phyloP scores from a whole-genome alignment of 2,329 filamentous ascomycete species.

The Curvularia spicifera region DNA sequence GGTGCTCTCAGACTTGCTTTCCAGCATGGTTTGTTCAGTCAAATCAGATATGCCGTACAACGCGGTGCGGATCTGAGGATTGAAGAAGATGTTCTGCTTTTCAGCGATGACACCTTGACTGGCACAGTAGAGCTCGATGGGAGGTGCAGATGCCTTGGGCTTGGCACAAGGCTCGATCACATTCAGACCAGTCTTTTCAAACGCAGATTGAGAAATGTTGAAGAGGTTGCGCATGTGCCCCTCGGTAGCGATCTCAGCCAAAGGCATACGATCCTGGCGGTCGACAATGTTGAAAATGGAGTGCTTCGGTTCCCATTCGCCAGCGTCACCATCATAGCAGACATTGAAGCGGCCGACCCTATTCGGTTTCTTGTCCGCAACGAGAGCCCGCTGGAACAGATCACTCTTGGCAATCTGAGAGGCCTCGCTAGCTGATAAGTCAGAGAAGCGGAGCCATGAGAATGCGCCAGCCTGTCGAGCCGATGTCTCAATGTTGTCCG shows the following conservation, averaged over 20 bases:
- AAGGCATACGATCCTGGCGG: slow-evolving; percentile 68
- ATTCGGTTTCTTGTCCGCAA: slow-evolving; percentile 59
- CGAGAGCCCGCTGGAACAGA: slow-evolving; percentile 75
- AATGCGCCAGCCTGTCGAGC: slow-evolving; percentile 70
- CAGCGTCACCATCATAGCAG: slow-evolving; percentile 70
- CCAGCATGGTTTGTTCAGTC: slow-evolving; percentile 77
- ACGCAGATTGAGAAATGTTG: slow-evolving; percentile 74
- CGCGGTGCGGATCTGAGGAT: slow-evolving; percentile 72
- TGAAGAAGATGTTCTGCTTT: slow-evolving; percentile 79
- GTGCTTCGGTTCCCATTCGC: slow-evolving; percentile 72
- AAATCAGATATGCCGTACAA: slow-evolving; percentile 70
- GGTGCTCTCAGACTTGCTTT: slow-evolving; percentile 70
- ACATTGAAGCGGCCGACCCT: slow-evolving; percentile 71
- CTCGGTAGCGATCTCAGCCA: slow-evolving; percentile 73
- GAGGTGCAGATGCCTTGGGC: slow-evolving; percentile 82
- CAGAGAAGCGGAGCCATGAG: slow-evolving; percentile 88
- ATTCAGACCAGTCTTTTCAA: slow-evolving; percentile 72
- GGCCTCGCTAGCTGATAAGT: slow-evolving; percentile 75
- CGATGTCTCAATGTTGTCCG: slow-evolving; percentile 75
- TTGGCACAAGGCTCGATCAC: slow-evolving; percentile 81
- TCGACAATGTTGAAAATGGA: slow-evolving; percentile 82
- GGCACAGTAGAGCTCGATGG: slow-evolving; percentile 79
- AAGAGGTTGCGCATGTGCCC: slow-evolving; percentile 77
- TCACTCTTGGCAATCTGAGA: slow-evolving; percentile 72
- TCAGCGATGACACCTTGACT: slow-evolving; percentile 70